Conservation (phyloP, 2,329 filamentous ascomycete species). For the Monosporascus sp. region DNA sequence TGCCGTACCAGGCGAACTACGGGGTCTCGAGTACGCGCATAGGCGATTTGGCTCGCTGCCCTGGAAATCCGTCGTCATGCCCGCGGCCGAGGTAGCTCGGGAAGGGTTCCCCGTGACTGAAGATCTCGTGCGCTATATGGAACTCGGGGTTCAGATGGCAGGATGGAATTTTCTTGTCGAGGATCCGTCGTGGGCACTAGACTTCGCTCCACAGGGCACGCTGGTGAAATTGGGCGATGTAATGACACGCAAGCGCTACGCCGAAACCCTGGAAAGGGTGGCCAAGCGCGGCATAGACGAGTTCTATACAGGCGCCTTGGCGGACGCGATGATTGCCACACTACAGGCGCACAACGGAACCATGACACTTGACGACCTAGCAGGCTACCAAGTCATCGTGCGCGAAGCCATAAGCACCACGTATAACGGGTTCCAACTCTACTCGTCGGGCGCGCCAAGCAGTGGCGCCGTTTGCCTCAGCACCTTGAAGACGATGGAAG, state of each 20-base stretch:
- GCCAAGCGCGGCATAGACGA: constrained; percentile 65
- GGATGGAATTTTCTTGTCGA: constrained; percentile 61
- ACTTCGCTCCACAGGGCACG: constrained; percentile 81
- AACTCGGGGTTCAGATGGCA: constrained; percentile 32
- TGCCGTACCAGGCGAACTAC: constrained; percentile 68
- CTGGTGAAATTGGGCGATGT: constrained; percentile 66
- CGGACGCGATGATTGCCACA: constrained; percentile 66
- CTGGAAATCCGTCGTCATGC: constrained; percentile 68
- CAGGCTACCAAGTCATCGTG: constrained; percentile 62
- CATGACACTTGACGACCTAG: constrained; percentile 45
- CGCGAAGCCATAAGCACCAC: constrained; percentile 58
- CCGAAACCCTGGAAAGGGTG: constrained; percentile 69
- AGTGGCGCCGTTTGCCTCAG: constrained; percentile 72
- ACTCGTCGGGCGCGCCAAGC: constrained; percentile 66
- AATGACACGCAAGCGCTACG: constrained; percentile 77
- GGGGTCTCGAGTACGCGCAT: constrained; percentile 76
- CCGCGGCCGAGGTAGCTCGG: constrained; percentile 68
- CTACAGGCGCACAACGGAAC: constrained; percentile 70
- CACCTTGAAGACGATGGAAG: constrained; percentile 77
- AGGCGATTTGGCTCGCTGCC: constrained; percentile 61
- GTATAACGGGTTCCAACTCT: constrained; percentile 67
- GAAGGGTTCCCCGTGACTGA: constrained; percentile 68
- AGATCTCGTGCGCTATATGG: constrained; percentile 73
- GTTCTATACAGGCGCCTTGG: constrained; percentile 70
- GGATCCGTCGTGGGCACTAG: constrained; percentile 75